Conservation (phyloP, 106 monocot genomes). For the Dendrobium officinale region DNA sequence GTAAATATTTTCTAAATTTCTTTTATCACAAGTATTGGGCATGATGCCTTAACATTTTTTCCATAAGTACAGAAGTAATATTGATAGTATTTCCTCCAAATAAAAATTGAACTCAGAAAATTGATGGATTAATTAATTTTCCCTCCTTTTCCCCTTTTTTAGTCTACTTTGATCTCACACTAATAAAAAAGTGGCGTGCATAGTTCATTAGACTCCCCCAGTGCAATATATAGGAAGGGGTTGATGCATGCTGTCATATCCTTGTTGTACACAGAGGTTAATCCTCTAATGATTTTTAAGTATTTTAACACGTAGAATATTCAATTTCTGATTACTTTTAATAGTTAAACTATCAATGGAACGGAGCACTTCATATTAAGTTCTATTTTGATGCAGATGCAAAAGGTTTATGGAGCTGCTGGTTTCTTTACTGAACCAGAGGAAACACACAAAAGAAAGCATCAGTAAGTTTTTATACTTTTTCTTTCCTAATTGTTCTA, state of each 20-base stretch:
- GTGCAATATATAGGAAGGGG: background rate
- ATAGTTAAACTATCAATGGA: background rate
- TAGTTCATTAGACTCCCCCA: no score
- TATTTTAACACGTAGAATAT: no score
- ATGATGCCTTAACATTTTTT: no score
- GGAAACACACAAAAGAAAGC: constrained; percentile 46
- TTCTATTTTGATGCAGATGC: constrained; percentile 54
- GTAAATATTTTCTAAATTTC: no score
- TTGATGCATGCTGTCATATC: background rate
- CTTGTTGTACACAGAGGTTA: background rate
- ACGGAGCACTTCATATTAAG: background rate
- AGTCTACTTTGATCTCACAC: no score
- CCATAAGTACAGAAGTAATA: no score
- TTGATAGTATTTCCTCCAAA: no score
- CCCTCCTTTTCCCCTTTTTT: no score
- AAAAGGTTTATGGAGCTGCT: constrained; percentile 93
- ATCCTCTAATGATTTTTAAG: background rate
- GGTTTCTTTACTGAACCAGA: constrained; percentile 76
- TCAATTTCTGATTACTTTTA: background rate
- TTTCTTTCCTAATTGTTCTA: background rate
- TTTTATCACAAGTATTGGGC: no score
- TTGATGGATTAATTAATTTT: no score
- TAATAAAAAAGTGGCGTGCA: no score
- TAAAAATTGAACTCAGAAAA: no score
- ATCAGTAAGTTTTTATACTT: constrained; percentile 30